These are phyloP conservation scores for Scytalidium lignicola DNA, from an alignment of 2,329 filamentous ascomycete species.

Conservation along the genomic window DNA sequence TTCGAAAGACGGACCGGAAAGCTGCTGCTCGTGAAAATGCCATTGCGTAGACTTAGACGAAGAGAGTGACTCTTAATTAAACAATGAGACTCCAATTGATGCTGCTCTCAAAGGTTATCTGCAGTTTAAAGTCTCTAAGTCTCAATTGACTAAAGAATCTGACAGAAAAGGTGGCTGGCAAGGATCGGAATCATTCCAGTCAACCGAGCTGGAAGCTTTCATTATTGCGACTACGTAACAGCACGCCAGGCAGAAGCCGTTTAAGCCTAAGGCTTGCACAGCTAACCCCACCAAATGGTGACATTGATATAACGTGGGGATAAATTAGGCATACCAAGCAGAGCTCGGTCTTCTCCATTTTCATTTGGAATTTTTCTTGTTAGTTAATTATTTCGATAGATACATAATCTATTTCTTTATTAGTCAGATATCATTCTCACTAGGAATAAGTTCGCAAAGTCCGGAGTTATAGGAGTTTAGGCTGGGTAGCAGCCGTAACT, in stretches of 20 bases:
- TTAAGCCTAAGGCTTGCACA: not conserved
- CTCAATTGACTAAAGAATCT: slow-evolving; percentile 14
- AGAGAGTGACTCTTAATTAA: not conserved
- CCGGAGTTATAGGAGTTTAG: not conserved
- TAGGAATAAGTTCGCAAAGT: not conserved
- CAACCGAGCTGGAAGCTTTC: not conserved
- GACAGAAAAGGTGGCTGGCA: slow-evolving; percentile 2
- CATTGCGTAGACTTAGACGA: slow-evolving; percentile 19
- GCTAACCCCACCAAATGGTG: not conserved
- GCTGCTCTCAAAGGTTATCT: not conserved
- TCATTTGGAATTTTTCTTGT: not conserved
- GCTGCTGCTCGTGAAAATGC: slow-evolving; percentile 30
- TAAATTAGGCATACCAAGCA: not conserved
- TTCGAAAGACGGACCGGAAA: slow-evolving; percentile 28
- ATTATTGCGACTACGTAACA: not conserved
- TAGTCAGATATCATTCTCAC: not conserved
- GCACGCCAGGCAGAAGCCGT: not conserved
- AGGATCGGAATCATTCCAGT: not conserved
- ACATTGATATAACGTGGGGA: not conserved
- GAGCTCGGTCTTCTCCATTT: not conserved
- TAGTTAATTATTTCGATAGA: not conserved
- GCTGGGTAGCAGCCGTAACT: not conserved
- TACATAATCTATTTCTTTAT: not conserved
- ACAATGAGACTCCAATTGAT: not conserved
- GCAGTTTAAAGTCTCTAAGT: slow-evolving; percentile 10